A percentile compares a stretch with the other conserved stretches of the same genome.
Evolutionary conservation across 2,329 filamentous ascomycete species (phyloP).

Genomic region (Ophiostoma sp.): DNA sequence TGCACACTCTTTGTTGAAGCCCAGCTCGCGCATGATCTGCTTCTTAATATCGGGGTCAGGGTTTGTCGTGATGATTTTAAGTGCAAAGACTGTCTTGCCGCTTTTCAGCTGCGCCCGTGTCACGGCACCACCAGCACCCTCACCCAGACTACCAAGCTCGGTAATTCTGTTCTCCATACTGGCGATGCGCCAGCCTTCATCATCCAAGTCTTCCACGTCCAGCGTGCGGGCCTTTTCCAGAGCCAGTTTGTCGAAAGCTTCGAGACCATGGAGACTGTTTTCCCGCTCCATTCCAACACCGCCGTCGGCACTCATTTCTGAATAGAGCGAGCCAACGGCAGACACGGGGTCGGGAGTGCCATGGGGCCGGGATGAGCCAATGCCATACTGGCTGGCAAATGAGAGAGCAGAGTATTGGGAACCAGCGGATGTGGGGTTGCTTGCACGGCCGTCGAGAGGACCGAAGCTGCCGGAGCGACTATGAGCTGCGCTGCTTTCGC

Average conservation of each 20-base stretch:
- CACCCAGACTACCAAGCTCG: slow-evolving; percentile 83
- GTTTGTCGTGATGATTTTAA: slow-evolving; percentile 98
- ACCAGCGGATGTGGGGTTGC: slow-evolving; percentile 79
- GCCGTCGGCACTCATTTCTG: slow-evolving; percentile 65
- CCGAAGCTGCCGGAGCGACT: slow-evolving; percentile 82
- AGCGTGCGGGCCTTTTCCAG: slow-evolving; percentile 75
- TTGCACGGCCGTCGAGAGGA: slow-evolving; percentile 65
- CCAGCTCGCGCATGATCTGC: slow-evolving; percentile 91
- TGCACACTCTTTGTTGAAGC: slow-evolving; percentile 96
- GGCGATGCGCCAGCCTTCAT: slow-evolving; percentile 90
- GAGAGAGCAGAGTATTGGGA: slow-evolving; percentile 79
- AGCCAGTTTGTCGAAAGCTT: slow-evolving; percentile 73
- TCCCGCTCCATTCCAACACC: slow-evolving; percentile 76
- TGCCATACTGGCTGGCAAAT: slow-evolving; percentile 67
- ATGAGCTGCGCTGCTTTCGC: slow-evolving; percentile 71
- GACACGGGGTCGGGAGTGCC: slow-evolving; percentile 80
- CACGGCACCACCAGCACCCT: slow-evolving; percentile 92
- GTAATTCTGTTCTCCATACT: slow-evolving; percentile 82
- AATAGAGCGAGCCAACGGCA: slow-evolving; percentile 79
- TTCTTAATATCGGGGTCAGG: slow-evolving; percentile 97
- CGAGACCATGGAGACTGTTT: slow-evolving; percentile 68
- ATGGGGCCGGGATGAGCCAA: slow-evolving; percentile 58
- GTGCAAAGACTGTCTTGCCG: slow-evolving; percentile 88
- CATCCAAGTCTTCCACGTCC: slow-evolving; percentile 91
- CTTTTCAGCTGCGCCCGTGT: slow-evolving; percentile 84